These are phyloP conservation scores for Erigeron philadelphicus DNA, from an alignment of 140 eudicot genomes.

Conservation along the genomic window DNA sequence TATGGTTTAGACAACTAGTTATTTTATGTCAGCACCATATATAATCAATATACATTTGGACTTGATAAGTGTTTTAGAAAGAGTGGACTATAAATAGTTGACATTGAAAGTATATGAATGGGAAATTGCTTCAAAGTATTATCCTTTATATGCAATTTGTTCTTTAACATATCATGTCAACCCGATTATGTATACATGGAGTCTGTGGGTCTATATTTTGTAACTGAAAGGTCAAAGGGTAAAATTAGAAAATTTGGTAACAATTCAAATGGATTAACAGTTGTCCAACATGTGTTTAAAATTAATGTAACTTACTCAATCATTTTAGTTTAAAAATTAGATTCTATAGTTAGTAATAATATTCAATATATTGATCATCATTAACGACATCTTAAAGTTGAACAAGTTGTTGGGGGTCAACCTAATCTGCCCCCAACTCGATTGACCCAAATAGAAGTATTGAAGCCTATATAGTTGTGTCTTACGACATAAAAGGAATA, in stretches of 20 bases:
- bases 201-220: background rate
- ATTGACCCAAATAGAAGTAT: background rate
- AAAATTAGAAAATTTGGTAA: background rate
- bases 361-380: background rate
- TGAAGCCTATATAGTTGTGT: background rate
- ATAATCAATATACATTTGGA: background rate
- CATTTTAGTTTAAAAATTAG: background rate
- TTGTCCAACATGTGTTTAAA: background rate
- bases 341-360: background rate
- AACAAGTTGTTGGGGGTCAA: background rate
- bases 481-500: too few species aligned
- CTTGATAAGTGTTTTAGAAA: background rate
- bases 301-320: background rate
- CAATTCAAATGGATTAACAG: background rate
- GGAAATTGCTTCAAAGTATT: background rate
- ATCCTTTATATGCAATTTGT: background rate
- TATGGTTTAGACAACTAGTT: background rate
- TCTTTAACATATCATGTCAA: background rate
- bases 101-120: background rate
- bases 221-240: background rate
- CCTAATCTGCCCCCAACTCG: background rate
- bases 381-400: background rate
- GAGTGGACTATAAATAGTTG: background rate
- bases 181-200: background rate
- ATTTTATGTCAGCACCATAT: background rate